Evolutionary conservation across 2,329 filamentous ascomycete species (phyloP).

Genomic region (Diplocarpon rosae): DNA sequence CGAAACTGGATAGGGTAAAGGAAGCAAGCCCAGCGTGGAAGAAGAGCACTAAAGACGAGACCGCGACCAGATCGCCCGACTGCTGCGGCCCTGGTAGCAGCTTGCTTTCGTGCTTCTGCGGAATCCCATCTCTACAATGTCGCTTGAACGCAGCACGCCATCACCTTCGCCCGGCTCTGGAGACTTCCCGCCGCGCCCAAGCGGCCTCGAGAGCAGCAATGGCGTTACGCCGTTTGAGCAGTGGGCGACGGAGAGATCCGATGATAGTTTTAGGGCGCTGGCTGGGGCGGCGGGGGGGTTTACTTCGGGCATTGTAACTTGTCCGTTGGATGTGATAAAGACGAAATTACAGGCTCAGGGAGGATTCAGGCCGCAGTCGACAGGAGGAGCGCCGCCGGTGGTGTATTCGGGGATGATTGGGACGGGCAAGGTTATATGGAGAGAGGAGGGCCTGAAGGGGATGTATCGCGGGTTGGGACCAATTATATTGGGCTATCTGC

Average conservation of each 20-base stretch:
- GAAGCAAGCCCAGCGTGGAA: too few relatives aligned
- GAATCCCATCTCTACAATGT: conserved; percentile 32
- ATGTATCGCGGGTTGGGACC: conserved; percentile 90
- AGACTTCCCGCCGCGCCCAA: conserved; percentile 21
- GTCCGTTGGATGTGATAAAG: conserved; percentile 97
- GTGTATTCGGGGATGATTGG: conserved; percentile 81
- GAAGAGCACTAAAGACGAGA: too few relatives aligned
- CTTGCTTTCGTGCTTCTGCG: conserved; percentile 29
- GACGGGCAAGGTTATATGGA: conserved; percentile 76
- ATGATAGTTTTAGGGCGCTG: conserved; percentile 66
- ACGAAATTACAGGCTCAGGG: conserved; percentile 95
- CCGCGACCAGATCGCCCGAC: conserved; percentile 9
- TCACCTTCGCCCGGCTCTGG: conserved; percentile 20
- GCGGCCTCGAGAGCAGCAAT: conserved; percentile 14
- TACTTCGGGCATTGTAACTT: conserved; percentile 87
- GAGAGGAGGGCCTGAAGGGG: conserved; percentile 76
- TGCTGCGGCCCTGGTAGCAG: conserved; percentile 28
- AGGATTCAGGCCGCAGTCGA: conserved; percentile 47
- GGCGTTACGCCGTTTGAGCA: conserved; percentile 37
- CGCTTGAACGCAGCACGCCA: conserved; percentile 33
- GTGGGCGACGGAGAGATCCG: conserved; percentile 45
- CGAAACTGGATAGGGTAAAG: conserved; percentile 31
- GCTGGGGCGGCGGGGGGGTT: conserved; percentile 84
- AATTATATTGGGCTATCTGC: conserved; percentile 89
- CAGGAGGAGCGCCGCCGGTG: conserved; percentile 29